phyloP scores from a whole-genome alignment of 352 stramenopile genomes.

The Globisporangium spiculum region DNA sequence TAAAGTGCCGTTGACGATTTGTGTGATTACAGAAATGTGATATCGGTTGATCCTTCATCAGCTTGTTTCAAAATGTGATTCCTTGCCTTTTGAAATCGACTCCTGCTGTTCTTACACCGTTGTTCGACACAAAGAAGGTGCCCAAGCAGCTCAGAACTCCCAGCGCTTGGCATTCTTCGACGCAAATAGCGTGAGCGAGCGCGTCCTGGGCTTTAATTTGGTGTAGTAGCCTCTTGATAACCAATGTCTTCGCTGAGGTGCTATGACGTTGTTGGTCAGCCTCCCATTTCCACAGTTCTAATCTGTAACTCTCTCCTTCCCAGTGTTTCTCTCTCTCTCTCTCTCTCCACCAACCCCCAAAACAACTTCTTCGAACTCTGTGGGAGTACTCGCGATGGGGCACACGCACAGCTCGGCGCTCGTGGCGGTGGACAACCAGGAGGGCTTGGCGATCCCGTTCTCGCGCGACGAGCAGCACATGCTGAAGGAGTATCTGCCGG shows the following conservation, averaged over 20 bases:
- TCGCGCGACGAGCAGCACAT: conserved; percentile 14
- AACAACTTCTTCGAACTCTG: neutral
- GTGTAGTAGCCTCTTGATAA: neutral
- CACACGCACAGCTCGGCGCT: conserved; percentile 15
- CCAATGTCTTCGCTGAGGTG: neutral
- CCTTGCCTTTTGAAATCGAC: neutral
- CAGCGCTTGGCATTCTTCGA: neutral
- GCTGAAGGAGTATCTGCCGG: conserved; percentile 28
- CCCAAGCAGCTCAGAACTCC: neutral
- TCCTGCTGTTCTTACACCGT: neutral
- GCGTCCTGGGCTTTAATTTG: neutral
- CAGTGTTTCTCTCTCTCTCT: neutral
- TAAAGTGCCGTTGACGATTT: neutral
- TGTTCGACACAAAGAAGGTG: neutral
- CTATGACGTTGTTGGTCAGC: neutral
- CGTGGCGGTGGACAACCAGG: conserved; percentile 20
- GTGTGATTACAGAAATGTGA: neutral
- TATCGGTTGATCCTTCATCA: neutral
- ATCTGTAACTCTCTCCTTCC: neutral
- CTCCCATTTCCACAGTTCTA: neutral
- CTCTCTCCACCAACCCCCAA: neutral
- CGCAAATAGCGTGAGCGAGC: neutral
- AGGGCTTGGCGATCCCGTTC: conserved; percentile 15
- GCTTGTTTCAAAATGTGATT: neutral
- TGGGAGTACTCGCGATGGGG: neutral